Base-by-base conservation (phyloP, 306 rosid genomes). In the Dryas octopetala region DNA sequence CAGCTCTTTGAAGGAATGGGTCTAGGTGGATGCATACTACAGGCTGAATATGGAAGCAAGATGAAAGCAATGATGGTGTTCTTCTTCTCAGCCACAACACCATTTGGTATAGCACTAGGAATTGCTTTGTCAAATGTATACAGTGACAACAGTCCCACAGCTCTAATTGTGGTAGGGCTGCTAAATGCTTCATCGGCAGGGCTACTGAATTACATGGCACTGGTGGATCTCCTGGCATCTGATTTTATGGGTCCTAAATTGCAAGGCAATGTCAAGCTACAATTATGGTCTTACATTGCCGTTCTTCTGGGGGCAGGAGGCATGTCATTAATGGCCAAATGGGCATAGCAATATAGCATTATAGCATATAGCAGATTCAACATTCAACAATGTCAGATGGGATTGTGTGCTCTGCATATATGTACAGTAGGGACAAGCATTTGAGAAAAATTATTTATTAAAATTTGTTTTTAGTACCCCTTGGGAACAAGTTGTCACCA, bases 1-100 rank as follows among this genome's bases (percentile, higher is more conserved):
- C 97, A 92, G 76, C 77, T 89, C 69, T 92, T 89, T 70, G 93
- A 88, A 66, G 96, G 90, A 52, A 90, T 85, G 91, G 93, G 93
- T 1, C 78, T 89, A 28, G 96, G 93, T 7, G 93, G 96, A 5
- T 86, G 90, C 79, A 85, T 89, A 40, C 66, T 91, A 53, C 96
- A 89, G 96, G 93, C 87, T n/a, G 88, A 91, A 17, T 91, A 88
- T 71, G 86, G 85, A 54, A 13, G 2, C 10, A 86, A 74, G 74
- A 67, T 83, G 82, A 88, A 81, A n/a, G 61, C 63, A 2, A 46
- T 74, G 1, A 71, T 91, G 93, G 65, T 82, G 8, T 83, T 89
- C 74, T 91, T 88, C 81, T 91, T 91, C 83, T 88, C 91, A 0
- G 47, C 44, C 8, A 91, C 96, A 57, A 86, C 97, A 0, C 97